phyloP scores from a whole-genome alignment of 139 green algal species.

The Coelastrella sp. region DNA sequence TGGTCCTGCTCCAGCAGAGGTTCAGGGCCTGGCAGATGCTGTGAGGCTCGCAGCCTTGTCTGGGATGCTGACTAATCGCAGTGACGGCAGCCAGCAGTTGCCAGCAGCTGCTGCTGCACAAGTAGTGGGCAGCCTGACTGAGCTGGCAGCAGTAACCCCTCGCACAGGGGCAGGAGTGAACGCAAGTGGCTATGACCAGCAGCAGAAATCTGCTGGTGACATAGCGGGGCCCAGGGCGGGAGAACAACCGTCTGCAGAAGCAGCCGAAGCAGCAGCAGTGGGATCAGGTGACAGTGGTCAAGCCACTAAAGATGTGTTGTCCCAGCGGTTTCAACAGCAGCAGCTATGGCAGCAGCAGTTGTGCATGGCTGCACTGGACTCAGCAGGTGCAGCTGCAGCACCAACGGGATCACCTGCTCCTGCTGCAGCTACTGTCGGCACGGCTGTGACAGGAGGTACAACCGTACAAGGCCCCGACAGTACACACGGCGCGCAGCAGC shows the following conservation, averaged over 20 bases:
- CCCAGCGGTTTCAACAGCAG: conserved; percentile 27
- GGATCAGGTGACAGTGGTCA: neutral
- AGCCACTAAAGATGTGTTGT: neutral
- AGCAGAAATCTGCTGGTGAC: neutral
- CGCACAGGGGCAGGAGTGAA: neutral
- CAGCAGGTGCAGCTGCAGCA: conserved; percentile 5
- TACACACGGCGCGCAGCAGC: neutral
- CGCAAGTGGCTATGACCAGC: neutral
- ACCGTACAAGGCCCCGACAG: neutral
- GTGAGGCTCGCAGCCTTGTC: too few species aligned
- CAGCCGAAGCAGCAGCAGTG: conserved; percentile 18
- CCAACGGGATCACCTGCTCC: neutral
- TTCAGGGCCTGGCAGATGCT: conserved; percentile 24
- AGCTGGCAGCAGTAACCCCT: too few species aligned
- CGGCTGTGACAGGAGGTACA: neutral
- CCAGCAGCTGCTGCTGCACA: conserved; percentile 11
- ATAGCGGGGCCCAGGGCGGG: neutral
- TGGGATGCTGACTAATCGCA: neutral
- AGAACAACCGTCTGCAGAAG: neutral
- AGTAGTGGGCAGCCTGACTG: neutral
- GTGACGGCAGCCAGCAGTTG: neutral
- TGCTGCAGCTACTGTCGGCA: neutral
- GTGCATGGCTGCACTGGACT: conserved; percentile 27
- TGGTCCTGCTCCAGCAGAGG: conserved; percentile 40
- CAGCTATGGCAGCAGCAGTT: conserved; percentile 40